A percentile compares a stretch with the other conserved stretches of the same genome.
phyloP scores from a whole-genome alignment of 2,329 filamentous ascomycete genomes.

The Geoglossum cookeanum region DNA sequence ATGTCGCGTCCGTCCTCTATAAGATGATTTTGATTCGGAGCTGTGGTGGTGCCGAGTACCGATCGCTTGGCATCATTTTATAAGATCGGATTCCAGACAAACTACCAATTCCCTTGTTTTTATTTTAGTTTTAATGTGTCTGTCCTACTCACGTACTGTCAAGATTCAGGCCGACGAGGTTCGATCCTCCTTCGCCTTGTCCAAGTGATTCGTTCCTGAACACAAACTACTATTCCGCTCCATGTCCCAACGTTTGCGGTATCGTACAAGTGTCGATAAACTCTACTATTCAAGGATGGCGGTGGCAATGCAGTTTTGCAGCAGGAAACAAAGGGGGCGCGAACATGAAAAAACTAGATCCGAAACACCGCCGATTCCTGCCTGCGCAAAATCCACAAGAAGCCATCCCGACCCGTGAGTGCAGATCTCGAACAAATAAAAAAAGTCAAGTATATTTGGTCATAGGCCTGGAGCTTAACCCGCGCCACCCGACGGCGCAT shows the following conservation, averaged over 20 bases:
- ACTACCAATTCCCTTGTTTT: no score
- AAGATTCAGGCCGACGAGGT: neutral
- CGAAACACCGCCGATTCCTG: neutral
- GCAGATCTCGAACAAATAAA: neutral
- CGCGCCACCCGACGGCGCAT: neutral
- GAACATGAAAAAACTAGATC: neutral
- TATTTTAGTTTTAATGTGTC: no score
- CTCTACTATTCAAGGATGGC: neutral
- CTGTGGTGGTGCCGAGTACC: no score
- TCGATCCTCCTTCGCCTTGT: neutral
- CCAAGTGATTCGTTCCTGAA: neutral
- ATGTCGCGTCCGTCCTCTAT: no score
- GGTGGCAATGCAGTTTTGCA: neutral
- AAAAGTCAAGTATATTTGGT: neutral
- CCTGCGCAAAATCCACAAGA: neutral
- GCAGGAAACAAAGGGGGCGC: no score
- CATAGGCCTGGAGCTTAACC: neutral
- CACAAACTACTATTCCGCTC: neutral
- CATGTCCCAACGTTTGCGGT: neutral
- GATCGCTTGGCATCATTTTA: no score
- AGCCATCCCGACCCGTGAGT: neutral
- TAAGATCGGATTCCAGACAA: no score
- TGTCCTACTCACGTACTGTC: no score
- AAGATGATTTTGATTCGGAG: no score
- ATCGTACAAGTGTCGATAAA: neutral